phyloP scores from a whole-genome alignment of 352 stramenopile species.

The Aphanomyces invadans region DNA sequence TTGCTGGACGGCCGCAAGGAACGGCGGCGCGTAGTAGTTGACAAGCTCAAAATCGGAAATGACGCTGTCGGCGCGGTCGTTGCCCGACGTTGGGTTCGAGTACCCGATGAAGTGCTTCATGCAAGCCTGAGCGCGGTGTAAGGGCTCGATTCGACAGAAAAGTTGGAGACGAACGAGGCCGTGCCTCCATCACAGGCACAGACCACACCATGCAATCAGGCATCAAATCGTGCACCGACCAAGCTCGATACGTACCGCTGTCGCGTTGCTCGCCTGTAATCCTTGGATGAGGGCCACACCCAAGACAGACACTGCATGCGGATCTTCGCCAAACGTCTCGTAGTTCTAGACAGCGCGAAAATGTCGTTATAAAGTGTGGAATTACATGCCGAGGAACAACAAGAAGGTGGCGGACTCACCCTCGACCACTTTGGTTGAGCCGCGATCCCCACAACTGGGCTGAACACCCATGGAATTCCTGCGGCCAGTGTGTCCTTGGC shows the following conservation, averaged over 20 bases:
- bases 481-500: slow-evolving; percentile 77
- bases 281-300: slow-evolving; percentile 65
- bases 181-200: too few relatives aligned
- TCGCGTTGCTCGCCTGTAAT: slow-evolving; percentile 59
- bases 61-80: slow-evolving; percentile 72
- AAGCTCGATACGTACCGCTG: slow-evolving; percentile 26
- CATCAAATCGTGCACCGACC: neutral
- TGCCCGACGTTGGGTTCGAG: slow-evolving; percentile 66
- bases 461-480: slow-evolving; percentile 88
- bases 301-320: slow-evolving; percentile 73
- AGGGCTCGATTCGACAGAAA: too few relatives aligned
- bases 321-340: slow-evolving; percentile 93
- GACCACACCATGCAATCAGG: neutral
- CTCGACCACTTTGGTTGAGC: slow-evolving; percentile 38
- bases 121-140: too few relatives aligned
- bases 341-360: slow-evolving; percentile 37
- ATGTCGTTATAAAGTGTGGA: neutral
- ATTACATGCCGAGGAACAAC: too few relatives aligned
- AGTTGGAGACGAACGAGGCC: too few relatives aligned
- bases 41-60: slow-evolving; percentile 71
- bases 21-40: slow-evolving; percentile 80
- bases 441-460: slow-evolving; percentile 80
- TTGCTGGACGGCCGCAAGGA: slow-evolving; percentile 68
- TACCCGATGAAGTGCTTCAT: slow-evolving; percentile 90
- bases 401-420: too few relatives aligned